A percentile compares a stretch with the other conserved stretches of the same genome.
Evolutionary conservation across 2,329 filamentous ascomycete genomes (phyloP).

Genomic region (Colletotrichum aenigma): DNA sequence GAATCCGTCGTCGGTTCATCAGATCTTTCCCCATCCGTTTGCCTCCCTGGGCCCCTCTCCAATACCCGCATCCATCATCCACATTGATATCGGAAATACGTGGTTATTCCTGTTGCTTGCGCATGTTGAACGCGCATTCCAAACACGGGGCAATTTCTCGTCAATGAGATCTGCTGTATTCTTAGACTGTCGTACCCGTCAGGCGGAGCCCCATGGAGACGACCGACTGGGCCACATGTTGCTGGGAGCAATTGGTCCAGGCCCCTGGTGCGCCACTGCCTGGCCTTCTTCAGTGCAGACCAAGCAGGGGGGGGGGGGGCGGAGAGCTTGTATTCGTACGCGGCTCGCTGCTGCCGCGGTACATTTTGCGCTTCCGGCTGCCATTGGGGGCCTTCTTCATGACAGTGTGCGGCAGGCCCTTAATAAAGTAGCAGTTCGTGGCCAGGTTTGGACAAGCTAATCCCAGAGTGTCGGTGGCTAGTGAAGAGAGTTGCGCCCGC

Average conservation of each 20-base stretch:
- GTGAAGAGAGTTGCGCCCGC: slow-evolving; percentile 2
- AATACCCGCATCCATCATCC: not conserved
- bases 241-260: not conserved
- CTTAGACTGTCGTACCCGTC: slow-evolving; percentile 11
- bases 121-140: not conserved
- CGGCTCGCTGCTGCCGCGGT: not conserved
- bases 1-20: slow-evolving; percentile 5
- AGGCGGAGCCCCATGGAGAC: not conserved
- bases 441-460: slow-evolving; percentile 4
- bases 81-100: not conserved
- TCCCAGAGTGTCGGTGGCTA: not conserved
- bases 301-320: not conserved
- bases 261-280: not conserved
- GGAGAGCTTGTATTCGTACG: not conserved
- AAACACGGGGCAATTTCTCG: not conserved
- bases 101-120: not conserved
- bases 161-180: not conserved
- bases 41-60: not conserved
- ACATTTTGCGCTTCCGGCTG: slow-evolving; percentile 5
- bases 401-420: not conserved
- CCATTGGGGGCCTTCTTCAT: not conserved
- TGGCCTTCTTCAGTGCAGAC: not conserved
- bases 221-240: not conserved
- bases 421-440: not conserved
- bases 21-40: slow-evolving; percentile 17